These are phyloP conservation scores for Kwoniella dejecticola DNA, from an alignment of 768 basidiomycete genomes.

Conservation along the genomic window DNA sequence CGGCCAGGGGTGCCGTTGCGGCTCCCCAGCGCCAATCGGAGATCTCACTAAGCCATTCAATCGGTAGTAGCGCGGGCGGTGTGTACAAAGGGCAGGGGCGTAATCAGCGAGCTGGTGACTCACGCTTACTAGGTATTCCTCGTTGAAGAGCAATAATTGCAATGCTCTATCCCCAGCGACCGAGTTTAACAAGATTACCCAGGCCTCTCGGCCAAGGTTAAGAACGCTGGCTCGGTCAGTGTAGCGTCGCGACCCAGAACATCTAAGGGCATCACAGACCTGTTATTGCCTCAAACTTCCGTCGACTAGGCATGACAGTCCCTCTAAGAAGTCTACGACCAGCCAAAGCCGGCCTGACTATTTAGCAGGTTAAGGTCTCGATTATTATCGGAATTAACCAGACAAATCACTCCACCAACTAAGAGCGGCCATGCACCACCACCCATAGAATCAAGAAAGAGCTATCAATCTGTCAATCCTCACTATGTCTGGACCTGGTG, in stretches of 20 bases:
- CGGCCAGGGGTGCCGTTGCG: conserved; percentile 62
- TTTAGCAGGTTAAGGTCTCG: conserved; percentile 92
- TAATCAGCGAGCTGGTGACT: conserved; percentile 88
- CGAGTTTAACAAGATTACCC: conserved; percentile 78
- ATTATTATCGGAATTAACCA: conserved; percentile 95
- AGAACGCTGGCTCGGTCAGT: conserved; percentile 83
- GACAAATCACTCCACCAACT: conserved; percentile 91
- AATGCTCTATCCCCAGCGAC: conserved; percentile 86
- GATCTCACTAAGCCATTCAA: conserved; percentile 88
- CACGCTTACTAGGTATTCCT: conserved; percentile 86
- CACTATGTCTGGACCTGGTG: conserved; percentile 77
- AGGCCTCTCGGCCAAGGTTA: conserved; percentile 73
- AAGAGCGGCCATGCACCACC: conserved; percentile 88
- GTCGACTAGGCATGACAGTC: conserved; percentile 77
- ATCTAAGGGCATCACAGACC: conserved; percentile 90
- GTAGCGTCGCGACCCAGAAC: conserved; percentile 86
- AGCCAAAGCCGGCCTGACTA: conserved; percentile 76
- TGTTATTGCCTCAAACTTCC: conserved; percentile 89
- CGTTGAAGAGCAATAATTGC: conserved; percentile 90
- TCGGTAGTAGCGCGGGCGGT: conserved; percentile 88
- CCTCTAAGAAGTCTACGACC: conserved; percentile 81
- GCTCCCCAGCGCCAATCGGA: conserved; percentile 71
- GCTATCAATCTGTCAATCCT: conserved; percentile 79
- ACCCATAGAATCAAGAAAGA: conserved; percentile 83
- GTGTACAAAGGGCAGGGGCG: conserved; percentile 89